A percentile compares a stretch with the other conserved stretches of the same genome.
Evolutionary conservation across 2,329 filamentous ascomycete genomes (phyloP).

Genomic region (Exophiala bonariae): DNA sequence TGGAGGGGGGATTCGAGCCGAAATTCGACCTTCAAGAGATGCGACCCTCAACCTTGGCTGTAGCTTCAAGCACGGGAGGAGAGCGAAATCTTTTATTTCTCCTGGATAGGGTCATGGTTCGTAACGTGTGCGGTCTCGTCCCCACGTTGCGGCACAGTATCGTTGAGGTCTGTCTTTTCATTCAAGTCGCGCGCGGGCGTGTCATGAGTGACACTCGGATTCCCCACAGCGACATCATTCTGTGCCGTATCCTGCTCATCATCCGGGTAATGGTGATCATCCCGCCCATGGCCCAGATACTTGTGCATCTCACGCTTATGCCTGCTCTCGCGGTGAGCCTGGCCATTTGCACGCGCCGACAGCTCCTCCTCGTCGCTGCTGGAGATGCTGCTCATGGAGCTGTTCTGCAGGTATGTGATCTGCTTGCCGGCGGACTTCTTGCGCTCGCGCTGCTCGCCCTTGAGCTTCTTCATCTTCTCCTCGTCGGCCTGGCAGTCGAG

Average conservation of each 20-base stretch:
- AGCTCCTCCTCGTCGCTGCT: constrained; percentile 61
- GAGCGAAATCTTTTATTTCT: too few species aligned
- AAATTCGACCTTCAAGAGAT: too few species aligned
- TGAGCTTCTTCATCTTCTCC: constrained; percentile 70
- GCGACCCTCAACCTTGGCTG: too few species aligned
- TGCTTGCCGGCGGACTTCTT: constrained; percentile 66
- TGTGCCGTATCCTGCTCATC: background rate
- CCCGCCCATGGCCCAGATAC: constrained; percentile 19
- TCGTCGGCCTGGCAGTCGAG: constrained; percentile 74
- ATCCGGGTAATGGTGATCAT: constrained; percentile 19
- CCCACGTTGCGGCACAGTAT: too few species aligned
- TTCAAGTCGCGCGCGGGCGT: too few species aligned
- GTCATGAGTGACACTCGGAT: too few species aligned
- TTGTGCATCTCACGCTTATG: constrained; percentile 25
- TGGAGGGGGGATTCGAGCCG: too few species aligned
- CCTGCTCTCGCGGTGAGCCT: constrained; percentile 11
- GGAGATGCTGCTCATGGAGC: constrained; percentile 46
- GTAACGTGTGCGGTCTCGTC: background rate
- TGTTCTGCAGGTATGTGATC: constrained; percentile 56
- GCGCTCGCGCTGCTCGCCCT: constrained; percentile 69
- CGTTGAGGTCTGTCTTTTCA: too few species aligned
- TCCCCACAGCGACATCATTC: too few species aligned
- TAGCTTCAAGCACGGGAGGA: too few species aligned
- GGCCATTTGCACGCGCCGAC: constrained; percentile 37
- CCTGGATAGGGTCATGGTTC: too few species aligned